Base-by-base conservation (phyloP, 2,329 filamentous ascomycete species). In the Fusarium acutatum region DNA sequence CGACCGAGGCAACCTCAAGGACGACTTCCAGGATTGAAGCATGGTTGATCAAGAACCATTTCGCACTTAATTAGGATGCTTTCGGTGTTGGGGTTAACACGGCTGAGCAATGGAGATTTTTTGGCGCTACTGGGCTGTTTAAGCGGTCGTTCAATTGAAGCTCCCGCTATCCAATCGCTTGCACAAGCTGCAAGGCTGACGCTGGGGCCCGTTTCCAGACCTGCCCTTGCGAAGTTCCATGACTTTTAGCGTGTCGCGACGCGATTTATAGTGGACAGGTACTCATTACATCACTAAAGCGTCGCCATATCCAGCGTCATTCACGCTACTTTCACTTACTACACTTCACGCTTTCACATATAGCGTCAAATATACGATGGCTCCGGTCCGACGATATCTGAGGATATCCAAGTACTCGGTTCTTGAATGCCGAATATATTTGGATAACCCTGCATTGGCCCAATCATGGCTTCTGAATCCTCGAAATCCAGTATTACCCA, bases 371-470 rank as follows among this genome's bases (percentile, higher is more conserved):
- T 30, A 44, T 35, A 73, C 30, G 47, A 98, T 98, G 95, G 93
- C 95, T 18, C 95, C 95, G 17, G 90, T 97, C 53, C 91, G 95
- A 67, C 90, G 95, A 77, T 98, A 98, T 81, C 88, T 98, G 62
- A 91, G 96, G 59, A 97, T 98, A 77, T 96, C 93, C 62, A 95
- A 96, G 80, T 94, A 94, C 82, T 97, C 96, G 9, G 95, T 98
- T 37, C 88, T 99, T n/a, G 96, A 99, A 87, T 95, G 94, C 73
- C 95, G 95, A 74, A 96, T 99, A 75, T 98, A 98, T 82, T 90
- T 98, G 52, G 96, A 98, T 74, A 95, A 96, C 77, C 96, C 96
- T 1, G 90, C 92, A 18, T 90, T 97, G 69, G 90, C 91, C 30
- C 90, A 94, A 74, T 91, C 92, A 79, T 98, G 97, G 91, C 89